Evolutionary conservation across 305 asterid genomes (phyloP).

Genomic region (Rubia peregrina): DNA sequence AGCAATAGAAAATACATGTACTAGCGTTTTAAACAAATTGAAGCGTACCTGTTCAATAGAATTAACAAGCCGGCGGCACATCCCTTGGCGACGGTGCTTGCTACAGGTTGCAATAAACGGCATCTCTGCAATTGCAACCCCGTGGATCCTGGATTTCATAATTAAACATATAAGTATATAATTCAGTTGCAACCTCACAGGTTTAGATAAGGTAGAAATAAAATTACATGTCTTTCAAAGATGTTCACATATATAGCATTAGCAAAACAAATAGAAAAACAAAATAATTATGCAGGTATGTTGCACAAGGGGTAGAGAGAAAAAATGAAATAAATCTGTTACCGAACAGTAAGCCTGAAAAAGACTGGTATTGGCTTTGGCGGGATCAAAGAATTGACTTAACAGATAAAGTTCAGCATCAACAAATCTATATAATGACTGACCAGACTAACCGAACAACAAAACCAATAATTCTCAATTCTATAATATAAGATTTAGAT

Average conservation of each 20-base stretch:
- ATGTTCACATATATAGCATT: background rate
- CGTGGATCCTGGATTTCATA: background rate
- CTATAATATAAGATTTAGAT: background rate
- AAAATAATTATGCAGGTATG: background rate
- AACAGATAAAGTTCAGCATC: background rate
- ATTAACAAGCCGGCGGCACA: constrained; percentile 64
- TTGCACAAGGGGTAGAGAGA: background rate
- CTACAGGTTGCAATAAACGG: background rate
- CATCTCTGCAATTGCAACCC: background rate
- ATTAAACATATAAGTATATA: constrained; percentile 6
- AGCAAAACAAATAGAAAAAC: background rate
- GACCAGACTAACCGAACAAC: background rate
- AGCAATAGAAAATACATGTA: background rate
- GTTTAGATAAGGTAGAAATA: background rate
- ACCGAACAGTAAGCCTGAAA: background rate
- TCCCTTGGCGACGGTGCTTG: background rate
- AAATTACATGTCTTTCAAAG: background rate
- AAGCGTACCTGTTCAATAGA: constrained; percentile 64
- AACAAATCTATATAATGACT: background rate
- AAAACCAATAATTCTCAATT: background rate
- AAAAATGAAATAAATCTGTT: background rate
- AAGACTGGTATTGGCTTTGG: background rate
- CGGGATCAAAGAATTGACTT: background rate
- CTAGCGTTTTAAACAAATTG: background rate
- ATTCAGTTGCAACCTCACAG: constrained; percentile 9